Conservation (phyloP, 352 stramenopile genomes). For the Phytophthora cajani region DNA sequence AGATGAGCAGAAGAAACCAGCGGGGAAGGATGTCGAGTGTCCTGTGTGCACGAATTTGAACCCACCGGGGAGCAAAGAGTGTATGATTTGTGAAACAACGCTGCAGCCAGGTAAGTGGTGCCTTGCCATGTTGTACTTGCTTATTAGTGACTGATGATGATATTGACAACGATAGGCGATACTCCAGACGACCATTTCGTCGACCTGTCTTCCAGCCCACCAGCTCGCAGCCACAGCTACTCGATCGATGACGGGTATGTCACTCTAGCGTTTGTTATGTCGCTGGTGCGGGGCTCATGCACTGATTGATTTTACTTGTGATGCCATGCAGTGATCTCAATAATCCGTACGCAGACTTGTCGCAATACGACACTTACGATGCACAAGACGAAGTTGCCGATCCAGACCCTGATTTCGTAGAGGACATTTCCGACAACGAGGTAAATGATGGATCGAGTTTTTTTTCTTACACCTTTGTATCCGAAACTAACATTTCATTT, state of each 20-base stretch:
- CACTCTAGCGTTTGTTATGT: background rate
- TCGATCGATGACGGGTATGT: conserved; percentile 23
- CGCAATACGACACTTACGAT: conserved; percentile 38
- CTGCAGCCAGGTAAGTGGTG: conserved; percentile 23
- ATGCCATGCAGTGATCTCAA: conserved; percentile 40
- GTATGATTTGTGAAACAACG: conserved; percentile 60
- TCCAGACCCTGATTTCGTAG: conserved; percentile 41
- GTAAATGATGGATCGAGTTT: conserved; percentile 19
- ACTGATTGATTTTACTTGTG: conserved; percentile 12
- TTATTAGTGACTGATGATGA: background rate
- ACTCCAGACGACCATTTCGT: conserved; percentile 31
- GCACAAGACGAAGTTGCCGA: conserved; percentile 26
- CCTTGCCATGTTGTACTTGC: background rate
- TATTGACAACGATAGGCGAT: conserved; percentile 16
- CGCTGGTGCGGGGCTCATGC: background rate
- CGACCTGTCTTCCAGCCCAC: conserved; percentile 45
- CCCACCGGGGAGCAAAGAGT: conserved; percentile 33
- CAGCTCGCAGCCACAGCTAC: conserved; percentile 17
- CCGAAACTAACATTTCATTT: background rate
- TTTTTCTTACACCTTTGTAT: no score
- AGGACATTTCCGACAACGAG: conserved; percentile 80
- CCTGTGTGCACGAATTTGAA: conserved; percentile 72
- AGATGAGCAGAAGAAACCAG: conserved; percentile 1
- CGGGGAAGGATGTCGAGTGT: conserved; percentile 41
- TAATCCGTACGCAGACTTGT: conserved; percentile 48